Evolutionary conservation across 1,284 basidiomycete species (phyloP).

Genomic region (Sutorius eximius): DNA sequence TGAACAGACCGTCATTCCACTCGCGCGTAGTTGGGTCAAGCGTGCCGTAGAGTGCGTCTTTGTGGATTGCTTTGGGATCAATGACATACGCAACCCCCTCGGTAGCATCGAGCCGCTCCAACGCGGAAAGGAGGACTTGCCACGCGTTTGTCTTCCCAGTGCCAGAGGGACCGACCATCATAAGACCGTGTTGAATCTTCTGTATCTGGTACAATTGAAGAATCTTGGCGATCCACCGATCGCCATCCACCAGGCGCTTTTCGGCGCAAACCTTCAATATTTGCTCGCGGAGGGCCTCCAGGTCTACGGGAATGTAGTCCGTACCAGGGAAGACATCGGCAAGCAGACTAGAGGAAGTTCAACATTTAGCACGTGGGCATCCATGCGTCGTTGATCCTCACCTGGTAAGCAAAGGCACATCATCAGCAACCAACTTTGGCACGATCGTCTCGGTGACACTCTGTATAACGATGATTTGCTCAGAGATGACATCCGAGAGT

Average conservation of each 20-base stretch:
- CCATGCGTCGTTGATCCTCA: constrained; percentile 35
- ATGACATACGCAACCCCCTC: constrained; percentile 97
- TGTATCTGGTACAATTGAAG: constrained; percentile 99
- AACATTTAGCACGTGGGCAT: constrained; percentile 5
- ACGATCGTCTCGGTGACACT: constrained; percentile 99
- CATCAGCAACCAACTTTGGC: constrained; percentile 96
- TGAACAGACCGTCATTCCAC: constrained; percentile 99
- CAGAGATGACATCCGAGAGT: constrained; percentile 72
- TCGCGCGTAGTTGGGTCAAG: constrained; percentile 97
- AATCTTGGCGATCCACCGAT: constrained; percentile 94
- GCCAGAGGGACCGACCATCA: constrained; percentile 99
- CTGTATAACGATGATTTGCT: constrained; percentile 97
- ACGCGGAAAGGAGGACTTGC: constrained; percentile 88
- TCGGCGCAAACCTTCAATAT: constrained; percentile 88
- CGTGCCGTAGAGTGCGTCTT: constrained; percentile 97
- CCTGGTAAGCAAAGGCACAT: constrained; percentile 93
- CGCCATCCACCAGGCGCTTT: constrained; percentile 80
- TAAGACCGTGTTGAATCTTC: constrained; percentile 98
- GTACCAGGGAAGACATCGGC: constrained; percentile 98
- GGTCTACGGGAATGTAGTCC: constrained; percentile 86
- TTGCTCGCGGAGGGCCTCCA: constrained; percentile 81
- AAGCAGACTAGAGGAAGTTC: constrained; percentile 62
- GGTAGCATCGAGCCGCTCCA: constrained; percentile 88
- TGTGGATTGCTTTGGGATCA: constrained; percentile 99
- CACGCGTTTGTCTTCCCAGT: constrained; percentile 98